Conservation (phyloP, 148 eudicot genomes). For the Rhododendron kiyosumense region DNA sequence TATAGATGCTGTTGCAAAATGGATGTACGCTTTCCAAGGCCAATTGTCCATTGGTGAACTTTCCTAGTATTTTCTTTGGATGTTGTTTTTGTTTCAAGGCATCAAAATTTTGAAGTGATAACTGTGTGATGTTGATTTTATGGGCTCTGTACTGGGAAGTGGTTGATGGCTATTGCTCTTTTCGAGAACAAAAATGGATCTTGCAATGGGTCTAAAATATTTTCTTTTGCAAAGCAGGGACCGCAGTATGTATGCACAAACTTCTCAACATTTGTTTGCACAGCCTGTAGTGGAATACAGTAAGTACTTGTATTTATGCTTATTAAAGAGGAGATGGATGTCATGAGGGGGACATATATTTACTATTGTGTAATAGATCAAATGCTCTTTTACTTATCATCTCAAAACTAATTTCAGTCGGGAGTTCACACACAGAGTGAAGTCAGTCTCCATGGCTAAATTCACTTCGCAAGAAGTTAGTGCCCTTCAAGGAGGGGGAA, state of each 20-base stretch:
- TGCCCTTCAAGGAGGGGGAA: constrained; percentile 94
- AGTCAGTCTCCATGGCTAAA: constrained; percentile 97
- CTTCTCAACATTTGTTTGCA: constrained; percentile 90
- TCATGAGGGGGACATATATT: background rate
- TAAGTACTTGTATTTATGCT: constrained; percentile 35
- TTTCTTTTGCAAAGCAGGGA: constrained; percentile 48
- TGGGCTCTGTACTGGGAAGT: background rate
- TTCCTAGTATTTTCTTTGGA: background rate
- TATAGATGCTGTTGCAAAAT: background rate
- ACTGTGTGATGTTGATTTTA: no score
- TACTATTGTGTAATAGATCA: background rate
- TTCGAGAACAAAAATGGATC: background rate
- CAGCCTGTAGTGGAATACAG: constrained; percentile 94
- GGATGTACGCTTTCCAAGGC: background rate
- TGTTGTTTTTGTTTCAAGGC: background rate
- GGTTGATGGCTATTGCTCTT: background rate
- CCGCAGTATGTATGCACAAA: constrained; percentile 95
- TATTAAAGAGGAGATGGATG: background rate
- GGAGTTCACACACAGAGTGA: constrained; percentile 95
- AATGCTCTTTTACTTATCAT: background rate
- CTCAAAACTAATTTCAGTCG: constrained; percentile 53
- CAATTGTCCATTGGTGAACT: background rate
- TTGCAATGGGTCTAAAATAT: background rate
- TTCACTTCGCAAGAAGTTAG: constrained; percentile 91
- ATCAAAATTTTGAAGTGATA: background rate